A percentile compares a stretch with the other conserved stretches of the same genome.
phyloP scores from a whole-genome alignment of 805 yeast genomes.

The Tetrapisispora nanseiensis region DNA sequence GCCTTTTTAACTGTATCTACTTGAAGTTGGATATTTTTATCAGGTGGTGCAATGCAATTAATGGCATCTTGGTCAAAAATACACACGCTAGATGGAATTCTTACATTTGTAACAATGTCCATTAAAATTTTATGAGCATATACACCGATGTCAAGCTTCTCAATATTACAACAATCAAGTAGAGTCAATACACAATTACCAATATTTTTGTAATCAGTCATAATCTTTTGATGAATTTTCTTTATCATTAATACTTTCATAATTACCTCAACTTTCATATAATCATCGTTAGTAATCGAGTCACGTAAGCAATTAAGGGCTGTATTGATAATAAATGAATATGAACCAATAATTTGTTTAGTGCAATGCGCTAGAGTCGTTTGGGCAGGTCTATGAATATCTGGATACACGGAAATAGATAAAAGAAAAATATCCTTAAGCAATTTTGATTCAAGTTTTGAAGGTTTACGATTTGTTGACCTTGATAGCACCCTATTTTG shows the following conservation, averaged over 20 bases:
- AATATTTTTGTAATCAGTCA: constrained; percentile 47
- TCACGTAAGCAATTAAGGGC: constrained; percentile 37
- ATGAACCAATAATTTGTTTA: constrained; percentile 60
- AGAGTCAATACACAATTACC: constrained; percentile 39
- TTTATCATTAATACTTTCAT: constrained; percentile 47
- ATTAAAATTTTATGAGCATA: constrained; percentile 45
- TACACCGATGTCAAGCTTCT: constrained; percentile 44
- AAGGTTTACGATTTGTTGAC: constrained; percentile 62
- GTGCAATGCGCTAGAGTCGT: constrained; percentile 55
- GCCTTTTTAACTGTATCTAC: constrained; percentile 52
- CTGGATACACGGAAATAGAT: constrained; percentile 60
- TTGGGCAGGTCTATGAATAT: constrained; percentile 63
- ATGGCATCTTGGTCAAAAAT: constrained; percentile 35
- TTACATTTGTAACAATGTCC: constrained; percentile 32
- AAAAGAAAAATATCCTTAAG: constrained; percentile 55
- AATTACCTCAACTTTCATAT: constrained; percentile 53
- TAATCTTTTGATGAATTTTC: constrained; percentile 48
- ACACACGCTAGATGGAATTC: constrained; percentile 46
- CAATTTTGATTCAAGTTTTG: constrained; percentile 51
- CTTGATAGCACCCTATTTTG: constrained; percentile 62
- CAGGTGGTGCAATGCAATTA: constrained; percentile 52
- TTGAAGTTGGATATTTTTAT: constrained; percentile 45
- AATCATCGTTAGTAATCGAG: constrained; percentile 41
- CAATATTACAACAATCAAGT: constrained; percentile 45
- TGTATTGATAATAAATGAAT: constrained; percentile 39